These are phyloP conservation scores for Scenedesmus sp. DNA, from an alignment of 163 green algal genomes.

Conservation along the genomic window DNA sequence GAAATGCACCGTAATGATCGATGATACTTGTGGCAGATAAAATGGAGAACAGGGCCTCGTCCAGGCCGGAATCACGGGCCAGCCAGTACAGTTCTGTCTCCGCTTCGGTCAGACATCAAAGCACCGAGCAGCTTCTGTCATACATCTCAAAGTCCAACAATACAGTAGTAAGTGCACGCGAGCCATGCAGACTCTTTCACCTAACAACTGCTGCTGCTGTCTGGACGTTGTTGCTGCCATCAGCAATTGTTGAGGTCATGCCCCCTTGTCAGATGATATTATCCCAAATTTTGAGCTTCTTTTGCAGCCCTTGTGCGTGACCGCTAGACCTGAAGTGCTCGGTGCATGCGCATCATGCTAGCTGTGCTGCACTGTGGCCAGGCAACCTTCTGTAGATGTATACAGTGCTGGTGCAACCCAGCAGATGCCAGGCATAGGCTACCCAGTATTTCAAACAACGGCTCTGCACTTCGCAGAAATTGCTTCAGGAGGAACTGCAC, in stretches of 20 bases:
- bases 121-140: neutral
- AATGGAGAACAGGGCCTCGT: neutral
- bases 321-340: neutral
- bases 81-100: neutral
- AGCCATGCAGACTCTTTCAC: neutral
- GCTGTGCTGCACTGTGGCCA: neutral
- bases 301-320: neutral
- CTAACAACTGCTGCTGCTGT: neutral
- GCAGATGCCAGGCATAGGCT: neutral
- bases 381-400: neutral
- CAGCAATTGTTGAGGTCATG: neutral
- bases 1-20: neutral
- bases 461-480: neutral
- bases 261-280: neutral
- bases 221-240: constrained; percentile 13
- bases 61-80: neutral
- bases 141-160: neutral
- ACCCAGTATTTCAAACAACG: neutral
- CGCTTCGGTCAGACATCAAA: neutral
- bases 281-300: neutral
- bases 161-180: neutral
- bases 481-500: constrained; percentile 44
- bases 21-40: neutral
- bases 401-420: neutral
- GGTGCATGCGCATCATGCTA: neutral